Evolutionary conservation across 768 basidiomycete species (phyloP), one percentile per base, ranked within the genome.

Genomic region (Lactarius akahatsu): DNA sequence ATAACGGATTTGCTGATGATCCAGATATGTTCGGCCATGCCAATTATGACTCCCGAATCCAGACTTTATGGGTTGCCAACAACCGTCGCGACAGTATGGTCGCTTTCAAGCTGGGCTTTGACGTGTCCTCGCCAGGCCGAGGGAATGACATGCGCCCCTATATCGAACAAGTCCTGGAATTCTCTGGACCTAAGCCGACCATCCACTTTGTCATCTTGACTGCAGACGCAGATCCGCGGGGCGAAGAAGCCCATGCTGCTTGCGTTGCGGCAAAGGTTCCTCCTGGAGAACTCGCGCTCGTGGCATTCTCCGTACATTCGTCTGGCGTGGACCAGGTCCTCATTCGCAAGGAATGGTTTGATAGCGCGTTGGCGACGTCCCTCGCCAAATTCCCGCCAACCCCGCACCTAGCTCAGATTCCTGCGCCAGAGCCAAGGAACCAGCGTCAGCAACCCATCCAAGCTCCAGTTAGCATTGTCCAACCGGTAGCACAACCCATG

Each of bases 191-290:
- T 34, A 92, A 92, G 75, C 83, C 92, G 11, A 92, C 92, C 3
- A 93, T 94, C 63, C 90, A 94, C 74, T 92, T 94, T 74, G 91
- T 94, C 71, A 92, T 94, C 62, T 82, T 94, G 52, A 91, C 90
- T 3, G 89, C 87, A 2, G 91, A 94, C 71, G 87, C 90, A 4
- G 92, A 93, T 75, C 91, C 91, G 3, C 83, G 85, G 64, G 91
- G 91, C 16, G 88, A 90, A 61, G 91, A 93, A 75, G 90, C 91
- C 0, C 86, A 88, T 71, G 91, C 91, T 11, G 91, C 91, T 7
- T 93, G 91, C 69, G 81, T 91, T 26, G 91, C 91, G 3, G 91
- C 91, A 3, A 92, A 92, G 72, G 81, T 92, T 6, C 80, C 83
- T 7, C 85, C 88, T 1, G 88, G 89, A 47, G 89, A 92, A 69